Base-by-base conservation (phyloP, 257 asterid genomes). In the Solanum medicagineum region DNA sequence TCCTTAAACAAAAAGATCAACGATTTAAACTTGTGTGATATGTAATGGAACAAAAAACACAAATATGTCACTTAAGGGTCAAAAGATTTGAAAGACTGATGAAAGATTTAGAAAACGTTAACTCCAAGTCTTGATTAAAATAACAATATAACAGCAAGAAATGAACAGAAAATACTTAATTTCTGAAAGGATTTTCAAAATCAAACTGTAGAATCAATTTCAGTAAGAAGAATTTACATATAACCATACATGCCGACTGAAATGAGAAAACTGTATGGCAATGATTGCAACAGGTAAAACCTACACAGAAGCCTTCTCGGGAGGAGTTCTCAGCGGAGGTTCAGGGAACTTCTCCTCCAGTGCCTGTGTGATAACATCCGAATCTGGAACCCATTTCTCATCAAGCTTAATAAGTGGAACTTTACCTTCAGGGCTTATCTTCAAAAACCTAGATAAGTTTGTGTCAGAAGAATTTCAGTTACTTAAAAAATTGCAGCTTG, bases 351-450 rank as follows among this genome's bases (percentile, higher is more conserved):
- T 96, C 73, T 95, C 97, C 87, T 96, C 99, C 56, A 96, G 88
- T 59, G 93, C 91, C 87, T 94, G 97, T 4, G 97, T 91, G 59
- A 96, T 96, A 84, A 95, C 95, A 91, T 96, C 99, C 8, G 99
- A 96, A 91, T 96, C 99, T 36, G 97, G 93, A 83, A 91, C 87
- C 98, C 98, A 96, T 88, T 92, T 92, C 88, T 95, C 98, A 51
- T 95, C 99, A 74, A 96, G 94, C 91, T 94, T 95, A 47, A 96
- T 49, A 74, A 93, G 17, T 17, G 99, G 99, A 85, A 97, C 99
- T 90, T 94, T 95, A 87, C 99, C 97, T 77, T 97, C 97, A 19
- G 98, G 98, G 83, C 90, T 95, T 84, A 95, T 51, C 81, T 87
- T 86, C 51, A 95, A 89, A 83, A 97, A 92, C 99, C 99, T 96